Evolutionary conservation across 2,329 filamentous ascomycete genomes (phyloP).

Genomic region (Cercospora citrullina): DNA sequence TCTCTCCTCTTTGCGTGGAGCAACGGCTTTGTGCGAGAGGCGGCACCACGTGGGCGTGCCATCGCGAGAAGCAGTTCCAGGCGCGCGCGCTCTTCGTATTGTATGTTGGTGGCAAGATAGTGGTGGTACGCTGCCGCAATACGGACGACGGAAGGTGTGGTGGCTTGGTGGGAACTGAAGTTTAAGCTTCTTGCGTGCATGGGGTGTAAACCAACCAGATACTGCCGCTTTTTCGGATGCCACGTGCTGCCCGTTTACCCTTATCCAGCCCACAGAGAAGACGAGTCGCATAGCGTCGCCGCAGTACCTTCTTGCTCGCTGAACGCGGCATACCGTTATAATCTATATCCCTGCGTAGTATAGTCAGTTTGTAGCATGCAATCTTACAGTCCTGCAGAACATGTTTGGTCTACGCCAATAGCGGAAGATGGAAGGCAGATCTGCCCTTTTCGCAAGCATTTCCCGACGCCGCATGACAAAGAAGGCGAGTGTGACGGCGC

Average conservation of each 20-base stretch:
- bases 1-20: not conserved
- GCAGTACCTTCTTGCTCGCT: not conserved
- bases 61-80: not conserved
- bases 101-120: not conserved
- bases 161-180: not conserved
- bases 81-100: not conserved
- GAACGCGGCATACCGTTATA: not conserved
- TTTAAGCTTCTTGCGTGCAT: not conserved
- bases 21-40: not conserved
- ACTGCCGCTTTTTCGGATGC: not conserved
- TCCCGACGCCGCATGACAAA: not conserved
- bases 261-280: not conserved
- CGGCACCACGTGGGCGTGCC: not conserved
- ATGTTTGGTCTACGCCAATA: not conserved
- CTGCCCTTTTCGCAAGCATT: not conserved
- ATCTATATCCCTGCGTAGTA: not conserved
- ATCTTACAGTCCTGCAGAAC: not conserved
- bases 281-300: not conserved
- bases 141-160: not conserved
- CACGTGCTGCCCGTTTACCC: not conserved
- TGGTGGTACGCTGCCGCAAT: not conserved
- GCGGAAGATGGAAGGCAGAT: not conserved
- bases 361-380: not conserved
- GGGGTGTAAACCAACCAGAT: not conserved
- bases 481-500: not conserved